Evolutionary conservation across 805 yeast genomes (phyloP), one percentile per base, ranked within the genome.

Genomic region (Metschnikowia koreensis): DNA sequence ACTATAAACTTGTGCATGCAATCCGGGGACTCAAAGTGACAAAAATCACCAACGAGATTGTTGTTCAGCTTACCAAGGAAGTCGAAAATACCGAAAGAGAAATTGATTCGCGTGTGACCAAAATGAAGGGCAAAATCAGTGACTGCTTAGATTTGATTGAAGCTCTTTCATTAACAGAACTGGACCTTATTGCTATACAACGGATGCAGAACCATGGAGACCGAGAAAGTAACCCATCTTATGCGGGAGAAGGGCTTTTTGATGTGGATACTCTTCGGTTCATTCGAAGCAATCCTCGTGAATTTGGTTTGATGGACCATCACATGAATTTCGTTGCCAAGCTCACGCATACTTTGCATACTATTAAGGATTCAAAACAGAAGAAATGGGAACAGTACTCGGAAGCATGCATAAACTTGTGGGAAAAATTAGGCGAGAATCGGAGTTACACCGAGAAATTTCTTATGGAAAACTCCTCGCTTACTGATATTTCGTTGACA

Each of bases 351-450:
- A 55, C 74, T 5, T 57, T 81, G 7, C 57, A 62, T 12, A 59
- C 58, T 41, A 66, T 70, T 13, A 75, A 67, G 54, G 65, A 61
- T 16, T 60, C 67, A 44, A 71, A 66, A 46, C 77, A 70, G 55
- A 65, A 62, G 61, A 75, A 71, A 57, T 66, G 62, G 57, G 69
- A 73, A 8, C 54, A 67, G 9, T 66, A 71, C 33, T 53, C 70
- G 7, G 53, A 62, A 2, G 71, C 76, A 15, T 84, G 89, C 59
- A 60, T 66, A 12, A 60, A 60, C 7, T 66, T 87, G 33, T 86
- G 92, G 91, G 63, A 58, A 1, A 82, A 79, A 58, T 69, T 87
- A 7, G 77, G 78, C 12, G 82, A 84, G 54, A 76, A 76, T 29
- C 57, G 67, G 7, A 64, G 68, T 0, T 69, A 72, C 48, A 62